These are phyloP conservation scores for Aureobasidium sp. DNA, from an alignment of 2,329 filamentous ascomycete species.

Conservation along the genomic window DNA sequence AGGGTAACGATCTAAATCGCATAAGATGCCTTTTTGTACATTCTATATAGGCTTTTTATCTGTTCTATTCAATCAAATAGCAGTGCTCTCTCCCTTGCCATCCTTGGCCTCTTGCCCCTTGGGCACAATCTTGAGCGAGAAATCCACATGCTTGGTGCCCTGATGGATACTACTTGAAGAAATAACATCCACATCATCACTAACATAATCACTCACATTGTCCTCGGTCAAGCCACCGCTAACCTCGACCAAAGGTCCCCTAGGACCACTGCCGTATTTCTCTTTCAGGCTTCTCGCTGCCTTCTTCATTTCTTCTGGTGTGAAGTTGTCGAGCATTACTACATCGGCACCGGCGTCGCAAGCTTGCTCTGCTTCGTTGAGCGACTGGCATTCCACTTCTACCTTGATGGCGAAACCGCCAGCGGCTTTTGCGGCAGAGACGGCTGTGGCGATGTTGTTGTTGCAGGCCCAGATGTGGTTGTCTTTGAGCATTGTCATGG, in stretches of 20 bases:
- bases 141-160: constrained; percentile 87
- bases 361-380: constrained; percentile 84
- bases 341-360: constrained; percentile 87
- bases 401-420: constrained; percentile 90
- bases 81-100: constrained; percentile 11
- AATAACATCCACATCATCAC: constrained; percentile 81
- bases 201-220: constrained; percentile 77
- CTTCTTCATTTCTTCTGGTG: constrained; percentile 64
- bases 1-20: no score
- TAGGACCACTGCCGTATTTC: constrained; percentile 60
- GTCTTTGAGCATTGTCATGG: constrained; percentile 99
- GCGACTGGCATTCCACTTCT: constrained; percentile 88
- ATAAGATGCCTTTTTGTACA: neutral
- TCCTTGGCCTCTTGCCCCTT: constrained; percentile 25
- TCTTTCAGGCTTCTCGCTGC: constrained; percentile 71
- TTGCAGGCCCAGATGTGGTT: constrained; percentile 93
- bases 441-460: constrained; percentile 74
- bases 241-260: constrained; percentile 77
- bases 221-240: constrained; percentile 81
- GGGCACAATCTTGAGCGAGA: constrained; percentile 78
- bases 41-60: neutral
- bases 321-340: constrained; percentile 97
- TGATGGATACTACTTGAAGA: constrained; percentile 97
- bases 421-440: constrained; percentile 71
- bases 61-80: neutral